Base-by-base conservation (phyloP, 164 flowering plant genomes). In the Magnolia kwangsiensis region DNA sequence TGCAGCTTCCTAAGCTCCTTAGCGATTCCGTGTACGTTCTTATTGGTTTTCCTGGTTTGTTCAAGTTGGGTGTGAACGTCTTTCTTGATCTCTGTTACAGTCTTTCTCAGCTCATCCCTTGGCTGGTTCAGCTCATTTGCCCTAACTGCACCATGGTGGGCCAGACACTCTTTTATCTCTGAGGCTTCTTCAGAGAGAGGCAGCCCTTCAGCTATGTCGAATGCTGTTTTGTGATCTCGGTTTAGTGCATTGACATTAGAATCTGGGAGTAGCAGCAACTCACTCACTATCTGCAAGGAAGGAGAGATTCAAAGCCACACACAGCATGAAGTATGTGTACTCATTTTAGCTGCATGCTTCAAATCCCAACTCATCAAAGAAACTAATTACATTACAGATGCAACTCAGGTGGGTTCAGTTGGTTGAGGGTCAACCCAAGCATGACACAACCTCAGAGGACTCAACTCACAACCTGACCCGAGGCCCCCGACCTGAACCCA, bases 51-150 rank as follows among this genome's bases (percentile, higher is more conserved):
- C 8, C 89, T 80, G 59, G 96, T 84, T 80, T 90, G 94, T 76
- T 90, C 91, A 16, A 92, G 92, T 81, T 92, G 96, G 64, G 76
- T 85, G 63, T 88, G 92, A 19, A 92, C 91, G 73, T 92, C 90
- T 63, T 87, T 89, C 79, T 89, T 92, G 24, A 92, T 90, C 82
- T 90, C 85, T 9, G 87, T 87, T 23, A 92, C 93, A 16, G 94
- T 92, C 73, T 84, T 88, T 77, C 93, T 78, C 8, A 92, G 86
- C 80, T 92, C 96, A 78, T 90, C 94, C 7, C 93, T 81, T 19
- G 96, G 94, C 75, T 90, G 94, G 83, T 89, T 90, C 13, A 92
- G 85, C 4, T 92, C 96, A 49, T 89, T 88, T 63, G 92, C 96
- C 78, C 82, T 85, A 1, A 90, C 79, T 8, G 86, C 96, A 74